Base-by-base conservation (phyloP, 192 early-diverging fungal species). In the Chytriomyces confervae region DNA sequence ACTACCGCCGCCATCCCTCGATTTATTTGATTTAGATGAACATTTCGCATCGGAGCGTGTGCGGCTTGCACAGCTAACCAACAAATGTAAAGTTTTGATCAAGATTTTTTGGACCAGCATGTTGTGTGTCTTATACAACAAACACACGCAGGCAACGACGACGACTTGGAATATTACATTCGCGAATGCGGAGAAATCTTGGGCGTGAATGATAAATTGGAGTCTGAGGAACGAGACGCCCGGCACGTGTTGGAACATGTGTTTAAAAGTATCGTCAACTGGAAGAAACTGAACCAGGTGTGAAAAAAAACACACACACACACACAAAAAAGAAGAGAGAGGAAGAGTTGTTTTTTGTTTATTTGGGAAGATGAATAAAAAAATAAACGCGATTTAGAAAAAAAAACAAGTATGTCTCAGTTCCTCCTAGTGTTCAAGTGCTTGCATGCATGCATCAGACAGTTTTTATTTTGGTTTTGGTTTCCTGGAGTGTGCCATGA, bases 11-110 rank as follows among this genome's bases (percentile, higher is more conserved):
- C 90, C 90, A 3, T 69, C 89, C 0, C 77, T 91, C 44, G 90
- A 91, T 27, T 79, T 91, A 20, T 91, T 91, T 67, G 90, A 91
- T 75, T 80, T 91, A 11, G 90, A 91, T 78, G 90, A 91, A 71
- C 75, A 89, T 36, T 91, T 91, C 79, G 86, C 89, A 13, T 79
- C 70, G 44, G 87, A 87, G 76, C 76, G 80, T 6, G 82, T 81
- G 23, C 79, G 87, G 10, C 53, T 91, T 16, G 90, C 87, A 5
- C 89, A 91, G 74, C 61, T 91, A 9, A 87, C 89, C 20, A 89
- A 89, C 82, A 91, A 91, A 75, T 91, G 88, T 84, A 80, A 80
- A 84, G 61, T 47, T 27, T 27, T 72, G 10, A 45, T 27, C 24
- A 27, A 27, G 18, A 24, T 65, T 65, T 65, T 20, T 57, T n/a